phyloP scores from a whole-genome alignment of 192 early-diverging fungal genomes.

The Backusella westeae region DNA sequence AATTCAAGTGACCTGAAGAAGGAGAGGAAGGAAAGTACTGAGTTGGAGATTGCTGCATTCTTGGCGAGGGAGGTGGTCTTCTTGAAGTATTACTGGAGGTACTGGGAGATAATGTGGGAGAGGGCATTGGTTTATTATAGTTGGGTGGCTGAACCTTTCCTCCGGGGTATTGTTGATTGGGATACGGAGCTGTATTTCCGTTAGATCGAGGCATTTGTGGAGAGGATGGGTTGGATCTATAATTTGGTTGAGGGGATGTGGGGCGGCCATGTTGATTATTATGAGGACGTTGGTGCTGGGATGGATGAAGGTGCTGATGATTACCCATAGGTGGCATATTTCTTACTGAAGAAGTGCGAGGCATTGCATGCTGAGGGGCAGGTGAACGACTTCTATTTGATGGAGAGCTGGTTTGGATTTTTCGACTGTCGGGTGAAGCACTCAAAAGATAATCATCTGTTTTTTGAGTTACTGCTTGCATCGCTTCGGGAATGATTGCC shows the following conservation, averaged over 20 bases:
- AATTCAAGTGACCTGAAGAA: slow-evolving; percentile 4
- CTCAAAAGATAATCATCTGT: slow-evolving; percentile 14
- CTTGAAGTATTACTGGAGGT: neutral
- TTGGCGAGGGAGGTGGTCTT: slow-evolving; percentile 16
- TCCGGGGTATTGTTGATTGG: neutral
- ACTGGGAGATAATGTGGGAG: slow-evolving; percentile 12
- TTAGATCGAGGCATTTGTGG: neutral
- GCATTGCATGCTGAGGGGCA: slow-evolving; percentile 6
- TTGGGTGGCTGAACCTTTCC: neutral
- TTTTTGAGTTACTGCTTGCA: slow-evolving; percentile 29
- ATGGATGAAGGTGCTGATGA: neutral
- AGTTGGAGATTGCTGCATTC: neutral
- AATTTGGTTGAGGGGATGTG: neutral
- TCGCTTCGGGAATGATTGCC: slow-evolving; percentile 24
- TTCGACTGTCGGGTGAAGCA: neutral
- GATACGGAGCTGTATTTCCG: neutral
- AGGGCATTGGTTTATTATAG: slow-evolving; percentile 12
- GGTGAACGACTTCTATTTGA: neutral
- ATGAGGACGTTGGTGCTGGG: neutral
- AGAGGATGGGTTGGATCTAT: neutral
- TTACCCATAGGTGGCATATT: neutral
- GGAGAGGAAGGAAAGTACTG: slow-evolving; percentile 15
- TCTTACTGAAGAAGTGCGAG: slow-evolving; percentile 10
- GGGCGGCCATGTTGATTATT: neutral
- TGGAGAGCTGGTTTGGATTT: neutral